Conservation (phyloP, 331 rosid genomes). For the Acacia concinna region DNA sequence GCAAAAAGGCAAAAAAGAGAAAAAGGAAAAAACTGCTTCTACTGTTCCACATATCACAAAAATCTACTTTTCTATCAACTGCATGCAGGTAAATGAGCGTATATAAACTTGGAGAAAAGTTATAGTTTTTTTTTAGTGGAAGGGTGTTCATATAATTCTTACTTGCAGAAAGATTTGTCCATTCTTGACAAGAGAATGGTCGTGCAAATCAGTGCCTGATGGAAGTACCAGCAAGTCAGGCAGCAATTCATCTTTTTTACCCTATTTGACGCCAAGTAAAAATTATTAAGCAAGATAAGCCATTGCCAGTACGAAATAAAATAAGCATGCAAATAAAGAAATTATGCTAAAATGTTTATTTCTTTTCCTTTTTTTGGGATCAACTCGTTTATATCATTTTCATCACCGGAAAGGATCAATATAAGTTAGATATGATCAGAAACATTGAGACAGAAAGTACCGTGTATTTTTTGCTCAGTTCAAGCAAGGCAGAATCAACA, state of each 20-base stretch:
- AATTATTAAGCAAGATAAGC: neutral
- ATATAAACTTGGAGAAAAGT: neutral
- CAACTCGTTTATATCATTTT: neutral
- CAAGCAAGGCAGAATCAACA: constrained; percentile 62
- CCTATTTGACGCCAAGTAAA: constrained; percentile 47
- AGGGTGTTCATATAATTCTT: constrained; percentile 33
- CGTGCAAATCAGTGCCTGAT: constrained; percentile 78
- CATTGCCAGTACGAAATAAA: neutral
- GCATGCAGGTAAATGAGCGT: neutral
- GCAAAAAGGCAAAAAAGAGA: neutral
- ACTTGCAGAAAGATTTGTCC: constrained; percentile 92
- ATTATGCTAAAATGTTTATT: neutral
- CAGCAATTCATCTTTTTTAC: constrained; percentile 67
- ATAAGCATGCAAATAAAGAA: constrained; percentile 10
- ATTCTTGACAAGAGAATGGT: constrained; percentile 70
- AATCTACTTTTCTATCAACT: neutral
- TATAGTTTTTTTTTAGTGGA: neutral
- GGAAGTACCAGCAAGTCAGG: constrained; percentile 88
- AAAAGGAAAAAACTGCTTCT: neutral
- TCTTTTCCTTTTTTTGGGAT: neutral
- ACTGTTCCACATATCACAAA: neutral
- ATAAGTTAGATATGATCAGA: neutral
- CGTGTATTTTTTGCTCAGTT: constrained; percentile 53
- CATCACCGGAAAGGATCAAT: neutral
- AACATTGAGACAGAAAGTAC: constrained; percentile 37